phyloP scores from a whole-genome alignment of 139 green algal species.

The Eudorina sp. region DNA sequence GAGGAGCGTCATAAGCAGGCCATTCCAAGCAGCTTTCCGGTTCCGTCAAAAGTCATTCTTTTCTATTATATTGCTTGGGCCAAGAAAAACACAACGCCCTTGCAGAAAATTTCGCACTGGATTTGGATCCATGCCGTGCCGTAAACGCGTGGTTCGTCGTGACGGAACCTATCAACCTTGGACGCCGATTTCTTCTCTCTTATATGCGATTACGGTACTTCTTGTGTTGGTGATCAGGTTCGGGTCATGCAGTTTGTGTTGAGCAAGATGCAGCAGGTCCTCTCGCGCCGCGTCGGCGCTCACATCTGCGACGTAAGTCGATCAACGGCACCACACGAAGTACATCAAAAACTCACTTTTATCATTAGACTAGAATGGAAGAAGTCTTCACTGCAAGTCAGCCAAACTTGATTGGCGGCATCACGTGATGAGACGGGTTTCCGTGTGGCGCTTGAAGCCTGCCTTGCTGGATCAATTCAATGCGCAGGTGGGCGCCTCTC shows the following conservation, averaged over 20 bases:
- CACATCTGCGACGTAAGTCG: background rate
- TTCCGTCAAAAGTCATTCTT: too few species aligned
- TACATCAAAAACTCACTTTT: background rate
- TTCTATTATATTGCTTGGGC: too few species aligned
- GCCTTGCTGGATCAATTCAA: background rate
- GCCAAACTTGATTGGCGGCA: background rate
- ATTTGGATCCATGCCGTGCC: background rate
- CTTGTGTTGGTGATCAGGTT: background rate
- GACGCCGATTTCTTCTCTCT: background rate
- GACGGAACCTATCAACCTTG: background rate
- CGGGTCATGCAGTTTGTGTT: background rate
- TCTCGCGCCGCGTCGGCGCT: constrained; percentile 4
- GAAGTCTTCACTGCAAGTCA: background rate
- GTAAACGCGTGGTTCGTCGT: background rate
- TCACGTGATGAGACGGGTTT: background rate
- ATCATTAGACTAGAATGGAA: background rate
- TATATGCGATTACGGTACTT: background rate
- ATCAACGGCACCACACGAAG: background rate
- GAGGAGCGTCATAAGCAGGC: background rate
- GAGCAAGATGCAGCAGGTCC: constrained; percentile 4
- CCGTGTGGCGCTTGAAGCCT: background rate
- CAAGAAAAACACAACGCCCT: too few species aligned
- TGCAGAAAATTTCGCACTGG: background rate
- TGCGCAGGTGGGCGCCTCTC: background rate
- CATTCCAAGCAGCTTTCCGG: background rate